These are phyloP conservation scores for Helicocarpus griseus DNA, from an alignment of 2,329 filamentous ascomycete genomes.

Conservation along the genomic window DNA sequence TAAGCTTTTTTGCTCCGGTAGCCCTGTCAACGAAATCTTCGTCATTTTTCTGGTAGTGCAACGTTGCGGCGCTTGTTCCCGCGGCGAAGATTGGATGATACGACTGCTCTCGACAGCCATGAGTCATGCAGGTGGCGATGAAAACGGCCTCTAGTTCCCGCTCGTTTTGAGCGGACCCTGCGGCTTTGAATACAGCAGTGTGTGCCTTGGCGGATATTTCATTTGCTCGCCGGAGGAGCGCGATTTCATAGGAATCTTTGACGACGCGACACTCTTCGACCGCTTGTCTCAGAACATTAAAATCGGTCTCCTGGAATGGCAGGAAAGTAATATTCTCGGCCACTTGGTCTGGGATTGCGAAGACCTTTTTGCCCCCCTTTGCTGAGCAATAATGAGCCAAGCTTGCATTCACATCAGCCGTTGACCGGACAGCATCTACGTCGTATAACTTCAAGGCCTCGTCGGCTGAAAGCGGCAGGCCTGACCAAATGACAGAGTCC, in stretches of 20 bases:
- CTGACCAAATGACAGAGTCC: conserved; percentile 89
- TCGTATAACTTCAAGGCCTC: conserved; percentile 72
- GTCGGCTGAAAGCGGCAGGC: conserved; percentile 65
- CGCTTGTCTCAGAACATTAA: conserved; percentile 51
- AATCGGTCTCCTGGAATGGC: conserved; percentile 56
- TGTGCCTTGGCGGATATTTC: conserved; percentile 71
- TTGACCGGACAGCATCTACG: conserved; percentile 65
- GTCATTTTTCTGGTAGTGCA: conserved; percentile 82
- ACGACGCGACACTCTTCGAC: conserved; percentile 73
- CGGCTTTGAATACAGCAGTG: conserved; percentile 55
- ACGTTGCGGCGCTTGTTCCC: conserved; percentile 68
- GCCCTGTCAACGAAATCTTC: conserved; percentile 50
- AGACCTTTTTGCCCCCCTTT: conserved; percentile 47
- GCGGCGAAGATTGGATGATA: conserved; percentile 85
- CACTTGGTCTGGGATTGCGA: conserved; percentile 70
- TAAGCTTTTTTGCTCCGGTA: conserved; percentile 43
- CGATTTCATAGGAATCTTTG: conserved; percentile 80
- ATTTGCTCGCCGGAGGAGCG: conserved; percentile 71
- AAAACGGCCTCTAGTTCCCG: conserved; percentile 75
- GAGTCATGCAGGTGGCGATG: conserved; percentile 58
- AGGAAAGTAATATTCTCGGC: conserved; percentile 62
- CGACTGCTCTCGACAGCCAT: conserved; percentile 66
- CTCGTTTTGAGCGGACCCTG: conserved; percentile 61
- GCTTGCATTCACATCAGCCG: conserved; percentile 65
- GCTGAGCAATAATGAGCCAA: conserved; percentile 42